Evolutionary conservation across 352 stramenopile species (phyloP), one percentile per base, ranked within the genome.

Genomic region (Pythium biforme): DNA sequence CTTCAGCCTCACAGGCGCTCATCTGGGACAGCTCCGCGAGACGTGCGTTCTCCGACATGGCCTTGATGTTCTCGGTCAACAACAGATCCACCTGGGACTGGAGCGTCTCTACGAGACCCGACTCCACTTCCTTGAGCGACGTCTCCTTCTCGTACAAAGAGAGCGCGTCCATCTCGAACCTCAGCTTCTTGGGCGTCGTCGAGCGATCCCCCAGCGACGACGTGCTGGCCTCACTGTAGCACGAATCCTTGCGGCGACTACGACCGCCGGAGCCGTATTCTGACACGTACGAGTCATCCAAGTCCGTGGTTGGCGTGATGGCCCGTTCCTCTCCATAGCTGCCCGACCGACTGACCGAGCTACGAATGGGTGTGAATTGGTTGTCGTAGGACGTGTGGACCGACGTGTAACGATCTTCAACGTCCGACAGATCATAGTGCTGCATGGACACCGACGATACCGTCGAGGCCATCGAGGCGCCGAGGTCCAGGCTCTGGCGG

Each of bases 381-480:
- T 57, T 34, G 46, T 64, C 62, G 43, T 69, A 69, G 14, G 49
- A 19, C 12, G 51, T 59, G n/a, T 34, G 20, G 12, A 41, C 33
- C 25, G 55, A 64, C 15, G 62, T 33, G 49, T 69, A 69, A 4
- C 62, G 48, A 25, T 89, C 77, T 66, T 83, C 77, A 65, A 77
- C 72, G 61, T 89, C 81, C 55, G 66, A 73, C n/a, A 68, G 37
- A 48, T 90, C 81, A 50, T 83, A 88, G 63, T 79, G 81, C 19
- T 59, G 58, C 34, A 68, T 67, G 11, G 72, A 66, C 12, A 57
- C 57, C 39, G 79, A 88, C 12, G 79, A 72, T 58, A 81, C 70
- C 5, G 82, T 91, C 22, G 82, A 91, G n/a, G 75, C 73, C 65
- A 86, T 87, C 20, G 82, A 91, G 26, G 78, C 77, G 34, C 73